Evolutionary conservation across 768 basidiomycete genomes (phyloP), one percentile per base, ranked within the genome.

Genomic region (Pisolithus orientalis): DNA sequence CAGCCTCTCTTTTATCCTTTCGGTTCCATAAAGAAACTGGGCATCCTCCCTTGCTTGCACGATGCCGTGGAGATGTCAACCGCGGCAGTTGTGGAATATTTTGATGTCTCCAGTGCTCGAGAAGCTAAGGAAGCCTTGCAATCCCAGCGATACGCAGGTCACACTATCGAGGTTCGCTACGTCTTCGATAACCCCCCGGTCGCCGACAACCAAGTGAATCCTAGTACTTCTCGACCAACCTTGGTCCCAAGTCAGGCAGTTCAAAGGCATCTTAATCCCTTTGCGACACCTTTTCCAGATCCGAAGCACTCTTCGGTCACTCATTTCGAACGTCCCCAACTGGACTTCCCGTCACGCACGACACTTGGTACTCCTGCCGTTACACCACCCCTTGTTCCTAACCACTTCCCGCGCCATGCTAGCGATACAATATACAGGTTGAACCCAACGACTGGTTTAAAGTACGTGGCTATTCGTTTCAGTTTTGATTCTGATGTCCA

Each of bases 1-100:
- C 76, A 85, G 47, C 87, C 87, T n/a, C 72, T 90, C 38, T 77
- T 90, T 53, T 80, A 74, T 65, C 87, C 87, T 24, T 90, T 83
- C 60, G 87, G 87, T 13, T 69, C 74, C 29, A 79, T 87, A 62
- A 81, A 82, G 60, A 78, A 78, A 50, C 75, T 89, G 49, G 78
- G 79, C 56, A 75, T 75, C 39, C 53, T 84, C 11, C 67, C 75
- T 31, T 45, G 64, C 37, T 57, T 53, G 27, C 63, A 73, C n/a
- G 68, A 70, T 32, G 31, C 57, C 6, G 57, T 66, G 31, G 58
- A 68, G 50, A 73, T 72, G 46, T 76, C 73, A 38, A 72, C 79
- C 34, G 77, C 82, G 27, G 84, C 77, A 49, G 58, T 81, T 25
- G 85, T 87, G n/a, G 81, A 86, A 63, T 88, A 86, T 59, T 66